A percentile compares a stretch with the other conserved stretches of the same genome.
These are phyloP conservation scores for Starmerella floris DNA, from an alignment of 805 yeast species.

Conservation along the genomic window DNA sequence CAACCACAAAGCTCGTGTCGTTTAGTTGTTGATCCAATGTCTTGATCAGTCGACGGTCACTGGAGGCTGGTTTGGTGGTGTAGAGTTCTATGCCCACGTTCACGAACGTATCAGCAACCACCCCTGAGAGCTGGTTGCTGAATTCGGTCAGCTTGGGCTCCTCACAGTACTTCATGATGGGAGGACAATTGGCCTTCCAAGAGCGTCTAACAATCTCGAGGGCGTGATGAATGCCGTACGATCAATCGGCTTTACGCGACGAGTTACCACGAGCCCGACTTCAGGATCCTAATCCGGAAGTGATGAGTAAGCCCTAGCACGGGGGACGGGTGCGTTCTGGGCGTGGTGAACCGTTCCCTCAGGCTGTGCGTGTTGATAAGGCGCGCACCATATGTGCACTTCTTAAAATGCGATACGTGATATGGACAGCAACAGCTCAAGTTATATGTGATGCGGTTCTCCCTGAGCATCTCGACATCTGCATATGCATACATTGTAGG, in stretches of 20 bases:
- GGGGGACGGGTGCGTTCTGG: not conserved
- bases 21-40: conserved; percentile 73
- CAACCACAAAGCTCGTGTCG: conserved; percentile 8
- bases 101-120: conserved; percentile 59
- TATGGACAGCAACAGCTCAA: too few relatives aligned
- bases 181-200: not conserved
- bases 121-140: conserved; percentile 72
- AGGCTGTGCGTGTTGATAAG: too few relatives aligned
- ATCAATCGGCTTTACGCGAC: not conserved
- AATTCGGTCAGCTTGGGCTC: conserved; percentile 85
- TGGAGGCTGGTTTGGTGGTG: conserved; percentile 84
- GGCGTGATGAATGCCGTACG: not conserved
- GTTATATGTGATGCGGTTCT: too few relatives aligned
- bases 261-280: not conserved
- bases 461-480: too few relatives aligned
- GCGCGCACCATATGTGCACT: too few relatives aligned
- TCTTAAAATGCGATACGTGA: too few relatives aligned
- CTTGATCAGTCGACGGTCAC: conserved; percentile 79
- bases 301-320: conserved; percentile 1
- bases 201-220: not conserved
- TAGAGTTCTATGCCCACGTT: conserved; percentile 86
- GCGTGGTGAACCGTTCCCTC: not conserved
- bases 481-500: too few relatives aligned
- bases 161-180: conserved; percentile 58
- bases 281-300: conserved; percentile 3